Percentiles rank a stretch among this genome's conserved stretches.
These are phyloP conservation scores for Blastobotrys aristatus DNA, from an alignment of 1,139 yeast genomes.

Conservation along the genomic window DNA sequence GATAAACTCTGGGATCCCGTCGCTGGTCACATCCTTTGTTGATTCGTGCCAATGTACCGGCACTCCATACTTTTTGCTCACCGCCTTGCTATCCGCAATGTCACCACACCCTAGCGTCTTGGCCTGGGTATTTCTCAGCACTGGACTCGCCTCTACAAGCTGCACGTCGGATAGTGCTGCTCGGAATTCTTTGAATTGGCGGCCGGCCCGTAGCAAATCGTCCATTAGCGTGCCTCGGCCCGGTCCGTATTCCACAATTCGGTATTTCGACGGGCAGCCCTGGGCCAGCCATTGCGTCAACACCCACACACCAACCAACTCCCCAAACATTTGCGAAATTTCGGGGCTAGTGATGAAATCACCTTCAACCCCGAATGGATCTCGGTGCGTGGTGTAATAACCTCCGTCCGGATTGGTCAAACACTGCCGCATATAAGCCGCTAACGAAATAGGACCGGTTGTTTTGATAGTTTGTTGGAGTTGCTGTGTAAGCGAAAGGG, in stretches of 20 bases:
- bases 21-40: conserved; percentile 48
- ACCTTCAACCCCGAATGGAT: conserved; percentile 65
- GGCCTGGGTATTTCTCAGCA: conserved; percentile 56
- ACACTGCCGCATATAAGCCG: conserved; percentile 79
- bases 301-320: conserved; percentile 72
- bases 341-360: conserved; percentile 87
- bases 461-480: conserved; percentile 46
- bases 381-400: conserved; percentile 72
- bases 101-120: conserved; percentile 43
- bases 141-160: conserved; percentile 69
- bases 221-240: conserved; percentile 77
- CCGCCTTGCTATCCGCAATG: conserved; percentile 33
- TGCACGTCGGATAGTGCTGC: conserved; percentile 40
- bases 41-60: conserved; percentile 65
- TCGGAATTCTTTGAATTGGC: conserved; percentile 29
- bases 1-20: conserved; percentile 49
- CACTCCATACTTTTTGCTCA: conserved; percentile 49
- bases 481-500: conserved; percentile 13
- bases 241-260: conserved; percentile 83
- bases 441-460: conserved; percentile 71
- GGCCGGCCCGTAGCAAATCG: conserved; percentile 47
- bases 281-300: conserved; percentile 55
- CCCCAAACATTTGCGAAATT: conserved; percentile 84
- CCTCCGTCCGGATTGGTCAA: conserved; percentile 74
- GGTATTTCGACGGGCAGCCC: conserved; percentile 44